Conservation (phyloP, 306 rosid genomes). For the Vigna trinervia region DNA sequence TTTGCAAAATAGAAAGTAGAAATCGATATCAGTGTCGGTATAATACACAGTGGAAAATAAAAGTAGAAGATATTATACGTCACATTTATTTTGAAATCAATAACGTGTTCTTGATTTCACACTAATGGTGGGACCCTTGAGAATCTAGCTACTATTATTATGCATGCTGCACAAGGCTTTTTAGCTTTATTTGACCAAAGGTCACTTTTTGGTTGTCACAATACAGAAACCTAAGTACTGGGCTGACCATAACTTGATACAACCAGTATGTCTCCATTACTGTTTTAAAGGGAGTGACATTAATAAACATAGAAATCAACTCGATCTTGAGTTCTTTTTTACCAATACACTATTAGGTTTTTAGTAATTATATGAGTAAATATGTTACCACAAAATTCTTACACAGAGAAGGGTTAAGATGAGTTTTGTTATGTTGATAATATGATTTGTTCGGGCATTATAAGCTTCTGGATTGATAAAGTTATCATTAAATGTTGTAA, state of each 20-base stretch:
- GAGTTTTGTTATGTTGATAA: neutral
- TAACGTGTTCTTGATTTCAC: slow-evolving; percentile 17
- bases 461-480: no score
- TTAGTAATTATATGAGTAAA: neutral
- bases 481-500: neutral
- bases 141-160: neutral
- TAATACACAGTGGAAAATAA: neutral
- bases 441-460: neutral
- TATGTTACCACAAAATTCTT: neutral
- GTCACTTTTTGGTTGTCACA: slow-evolving; percentile 25
- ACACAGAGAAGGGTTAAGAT: neutral
- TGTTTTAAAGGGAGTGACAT: neutral
- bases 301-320: neutral
- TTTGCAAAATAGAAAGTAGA: slow-evolving; percentile 22
- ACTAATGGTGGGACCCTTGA: slow-evolving; percentile 36
- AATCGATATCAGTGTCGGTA: neutral
- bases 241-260: neutral
- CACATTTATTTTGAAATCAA: slow-evolving; percentile 12
- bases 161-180: neutral
- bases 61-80: neutral
- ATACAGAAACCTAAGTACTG: neutral
- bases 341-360: neutral
- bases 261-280: neutral
- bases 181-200: slow-evolving; percentile 26
- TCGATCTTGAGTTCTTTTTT: neutral